A percentile compares a stretch with the other conserved stretches of the same genome.
Evolutionary conservation across 176 grass and related monocot genomes (phyloP).

Genomic region (Rhynchospora pubera): DNA sequence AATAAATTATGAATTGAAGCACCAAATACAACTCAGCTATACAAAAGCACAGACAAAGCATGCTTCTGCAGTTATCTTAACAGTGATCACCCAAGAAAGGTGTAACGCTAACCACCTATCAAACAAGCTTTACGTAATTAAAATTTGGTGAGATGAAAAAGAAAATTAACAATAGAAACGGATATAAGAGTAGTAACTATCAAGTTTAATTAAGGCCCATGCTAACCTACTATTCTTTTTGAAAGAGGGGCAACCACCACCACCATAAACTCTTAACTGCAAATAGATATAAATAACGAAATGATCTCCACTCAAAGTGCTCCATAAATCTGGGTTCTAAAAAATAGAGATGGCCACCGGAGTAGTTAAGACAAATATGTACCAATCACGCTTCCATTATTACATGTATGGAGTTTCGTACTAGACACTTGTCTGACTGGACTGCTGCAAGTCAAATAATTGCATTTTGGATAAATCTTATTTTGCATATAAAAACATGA

Average conservation of each 20-base stretch:
- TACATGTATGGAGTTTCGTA: background rate
- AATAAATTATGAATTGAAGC: too few relatives aligned
- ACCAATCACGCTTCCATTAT: background rate
- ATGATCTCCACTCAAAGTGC: background rate
- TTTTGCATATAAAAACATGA: background rate
- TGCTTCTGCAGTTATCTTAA: too few relatives aligned
- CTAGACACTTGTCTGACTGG: background rate
- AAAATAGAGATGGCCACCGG: background rate
- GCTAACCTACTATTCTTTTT: background rate
- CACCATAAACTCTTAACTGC: constrained; percentile 4
- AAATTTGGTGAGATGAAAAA: too few relatives aligned
- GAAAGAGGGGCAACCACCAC: background rate
- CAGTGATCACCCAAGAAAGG: too few relatives aligned
- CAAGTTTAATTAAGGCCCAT: constrained; percentile 5
- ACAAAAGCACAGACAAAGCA: too few relatives aligned
- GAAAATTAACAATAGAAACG: too few relatives aligned
- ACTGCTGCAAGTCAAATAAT: background rate
- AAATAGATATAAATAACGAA: background rate
- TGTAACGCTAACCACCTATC: too few relatives aligned
- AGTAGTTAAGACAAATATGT: background rate
- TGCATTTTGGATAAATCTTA: background rate
- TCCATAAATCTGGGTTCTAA: background rate
- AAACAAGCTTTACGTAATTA: too few relatives aligned
- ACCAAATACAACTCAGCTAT: too few relatives aligned
- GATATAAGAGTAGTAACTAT: background rate